Base-by-base conservation (phyloP, 129 eudicot species). In the Centella asiatica region DNA sequence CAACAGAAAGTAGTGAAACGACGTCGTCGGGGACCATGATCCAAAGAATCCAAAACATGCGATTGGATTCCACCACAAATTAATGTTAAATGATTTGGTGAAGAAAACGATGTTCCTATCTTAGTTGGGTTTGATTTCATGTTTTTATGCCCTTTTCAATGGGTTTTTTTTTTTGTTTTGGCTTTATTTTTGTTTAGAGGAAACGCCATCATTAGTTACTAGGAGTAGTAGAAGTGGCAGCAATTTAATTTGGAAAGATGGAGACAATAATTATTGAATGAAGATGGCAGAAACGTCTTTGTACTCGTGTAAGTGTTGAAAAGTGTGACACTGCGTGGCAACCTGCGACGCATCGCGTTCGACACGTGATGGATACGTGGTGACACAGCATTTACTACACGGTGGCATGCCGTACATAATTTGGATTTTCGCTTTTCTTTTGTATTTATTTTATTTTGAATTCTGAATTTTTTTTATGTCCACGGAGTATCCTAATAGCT, bases 11-110 rank as follows among this genome's bases (percentile, higher is more conserved):
- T 53, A 29, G 4, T 0, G 15, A 56, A 2, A 7, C 18, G 24
- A 22, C 6, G 18, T 14, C 2, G 59, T 12, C 15, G 20, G 18
- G 73, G 69, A 32, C 51, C 62, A 10, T 53, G 60, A 3, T 3
- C 11, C 71, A 70, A 56, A 62, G 84, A 70, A 66, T 70, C 58
- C 70, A 54, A 10, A 67, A 70, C 45, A 48, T 68, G 75, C 33
- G 60, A 1, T 70, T 64, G 80, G 74, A 62, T 45, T 66, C 68
- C 55, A 69, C 74, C 24, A 37, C 44, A 2, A 32, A 54, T 4
- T 25, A 22, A 11, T 24, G 5, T 22, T 7, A 6, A 3, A 27
- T 27, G 27, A 22, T 24, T 27, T 8, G 4, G 11, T 24, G 23
- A 10, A 24, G 20, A 53, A 11, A 15, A 53, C 4, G 59, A 28